Conservation (phyloP, 2,329 filamentous ascomycete species). For the Diaporthe sp. region DNA sequence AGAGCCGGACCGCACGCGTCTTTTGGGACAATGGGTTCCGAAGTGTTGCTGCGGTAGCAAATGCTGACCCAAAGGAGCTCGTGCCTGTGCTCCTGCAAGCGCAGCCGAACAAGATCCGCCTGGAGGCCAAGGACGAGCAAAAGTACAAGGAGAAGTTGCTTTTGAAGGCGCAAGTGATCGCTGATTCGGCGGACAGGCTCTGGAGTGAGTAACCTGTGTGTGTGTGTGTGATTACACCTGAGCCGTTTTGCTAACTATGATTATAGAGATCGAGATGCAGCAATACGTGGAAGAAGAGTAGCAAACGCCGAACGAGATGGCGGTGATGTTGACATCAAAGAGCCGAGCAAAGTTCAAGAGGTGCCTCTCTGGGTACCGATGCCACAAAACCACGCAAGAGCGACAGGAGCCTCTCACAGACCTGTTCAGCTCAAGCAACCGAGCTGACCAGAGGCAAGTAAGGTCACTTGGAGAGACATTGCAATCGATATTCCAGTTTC, state of each 20-base stretch:
- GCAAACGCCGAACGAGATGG: not conserved
- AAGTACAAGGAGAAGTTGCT: conserved; percentile 75
- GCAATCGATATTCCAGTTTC: too few species aligned
- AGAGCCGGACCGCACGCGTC: conserved; percentile 80
- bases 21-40: conserved; percentile 85
- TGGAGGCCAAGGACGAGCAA: conserved; percentile 68
- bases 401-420: not conserved
- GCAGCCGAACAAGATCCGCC: conserved; percentile 74
- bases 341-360: not conserved
- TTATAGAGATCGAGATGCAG: conserved; percentile 64
- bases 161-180: conserved; percentile 76
- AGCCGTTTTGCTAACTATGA: conserved; percentile 40
- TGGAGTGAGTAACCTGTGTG: conserved; percentile 67
- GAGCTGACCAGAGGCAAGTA: not conserved
- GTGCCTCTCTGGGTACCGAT: not conserved
- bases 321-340: not conserved
- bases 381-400: not conserved
- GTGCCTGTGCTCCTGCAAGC: conserved; percentile 81
- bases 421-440: not conserved
- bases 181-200: conserved; percentile 76
- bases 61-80: conserved; percentile 76
- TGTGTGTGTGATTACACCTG: conserved; percentile 1
- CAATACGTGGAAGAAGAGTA: conserved; percentile 62
- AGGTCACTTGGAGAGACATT: not conserved
- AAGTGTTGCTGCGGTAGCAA: conserved; percentile 76